Evolutionary conservation across 2,329 filamentous ascomycete species (phyloP).

Genomic region (Colletotrichum siamense): DNA sequence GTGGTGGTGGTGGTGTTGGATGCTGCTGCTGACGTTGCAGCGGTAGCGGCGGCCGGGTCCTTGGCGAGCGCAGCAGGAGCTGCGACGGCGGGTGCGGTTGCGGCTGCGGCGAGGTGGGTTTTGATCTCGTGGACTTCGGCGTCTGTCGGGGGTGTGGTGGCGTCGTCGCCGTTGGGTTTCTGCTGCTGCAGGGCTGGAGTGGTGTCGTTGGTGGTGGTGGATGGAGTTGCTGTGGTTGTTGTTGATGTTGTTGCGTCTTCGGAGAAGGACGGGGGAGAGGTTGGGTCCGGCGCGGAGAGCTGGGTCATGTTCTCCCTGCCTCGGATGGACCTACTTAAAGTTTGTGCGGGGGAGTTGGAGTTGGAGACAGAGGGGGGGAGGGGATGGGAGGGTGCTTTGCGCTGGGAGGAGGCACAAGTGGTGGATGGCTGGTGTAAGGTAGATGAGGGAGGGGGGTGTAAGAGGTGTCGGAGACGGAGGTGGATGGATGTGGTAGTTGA

Average conservation of each 20-base stretch:
- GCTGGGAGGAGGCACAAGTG: background rate
- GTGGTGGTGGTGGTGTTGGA: conserved; percentile 3
- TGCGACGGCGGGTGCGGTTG: conserved; percentile 7
- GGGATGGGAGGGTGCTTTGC: background rate
- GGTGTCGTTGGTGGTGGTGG: background rate
- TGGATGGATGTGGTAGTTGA: background rate
- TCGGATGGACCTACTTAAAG: conserved; percentile 13
- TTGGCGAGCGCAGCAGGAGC: conserved; percentile 4
- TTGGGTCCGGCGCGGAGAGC: conserved; percentile 24
- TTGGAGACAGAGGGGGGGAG: background rate
- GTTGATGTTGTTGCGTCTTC: conserved; percentile 8
- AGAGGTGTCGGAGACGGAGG: background rate
- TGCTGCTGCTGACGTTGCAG: background rate
- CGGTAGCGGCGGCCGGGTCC: conserved; percentile 12
- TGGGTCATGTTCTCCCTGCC: conserved; percentile 20
- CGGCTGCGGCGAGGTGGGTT: conserved; percentile 19
- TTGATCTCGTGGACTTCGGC: conserved; percentile 23
- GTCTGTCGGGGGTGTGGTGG: conserved; percentile 15
- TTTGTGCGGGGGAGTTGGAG: background rate
- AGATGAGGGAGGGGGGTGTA: background rate
- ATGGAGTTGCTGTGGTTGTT: background rate
- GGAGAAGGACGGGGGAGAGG: conserved; percentile 17
- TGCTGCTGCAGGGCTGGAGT: conserved; percentile 14
- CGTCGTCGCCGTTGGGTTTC: background rate
- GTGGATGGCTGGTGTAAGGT: background rate